Conservation (phyloP, 2,329 filamentous ascomycete species). For the Fusarium tuaranense region DNA sequence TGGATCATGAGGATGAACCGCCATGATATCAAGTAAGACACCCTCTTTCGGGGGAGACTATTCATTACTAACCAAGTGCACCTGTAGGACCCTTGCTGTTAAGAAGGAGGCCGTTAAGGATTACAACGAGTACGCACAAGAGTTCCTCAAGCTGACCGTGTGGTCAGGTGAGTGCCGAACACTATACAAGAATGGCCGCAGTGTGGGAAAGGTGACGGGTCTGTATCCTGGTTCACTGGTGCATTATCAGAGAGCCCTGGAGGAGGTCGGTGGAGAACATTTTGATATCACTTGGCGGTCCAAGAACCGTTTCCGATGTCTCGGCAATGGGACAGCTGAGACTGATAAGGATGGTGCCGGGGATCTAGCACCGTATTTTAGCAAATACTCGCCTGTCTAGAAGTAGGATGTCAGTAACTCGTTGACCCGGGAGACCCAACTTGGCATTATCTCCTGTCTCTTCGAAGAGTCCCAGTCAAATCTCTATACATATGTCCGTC, state of each 20-base stretch:
- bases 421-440: background rate
- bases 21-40: background rate
- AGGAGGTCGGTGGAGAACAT: background rate
- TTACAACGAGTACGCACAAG: background rate
- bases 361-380: background rate
- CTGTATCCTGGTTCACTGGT: background rate
- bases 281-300: background rate
- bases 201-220: background rate
- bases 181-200: background rate
- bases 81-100: background rate
- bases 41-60: background rate
- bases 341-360: background rate
- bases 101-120: background rate
- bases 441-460: background rate
- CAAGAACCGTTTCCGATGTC: background rate
- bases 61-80: background rate
- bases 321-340: background rate
- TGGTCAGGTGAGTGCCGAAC: background rate
- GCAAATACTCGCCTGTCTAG: background rate
- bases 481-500: background rate
- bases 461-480: background rate
- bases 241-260: background rate
- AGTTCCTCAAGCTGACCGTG: background rate
- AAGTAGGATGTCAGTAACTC: background rate
- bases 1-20: background rate